phyloP scores from a whole-genome alignment of 2,329 filamentous ascomycete species.

The Eutypa lata region DNA sequence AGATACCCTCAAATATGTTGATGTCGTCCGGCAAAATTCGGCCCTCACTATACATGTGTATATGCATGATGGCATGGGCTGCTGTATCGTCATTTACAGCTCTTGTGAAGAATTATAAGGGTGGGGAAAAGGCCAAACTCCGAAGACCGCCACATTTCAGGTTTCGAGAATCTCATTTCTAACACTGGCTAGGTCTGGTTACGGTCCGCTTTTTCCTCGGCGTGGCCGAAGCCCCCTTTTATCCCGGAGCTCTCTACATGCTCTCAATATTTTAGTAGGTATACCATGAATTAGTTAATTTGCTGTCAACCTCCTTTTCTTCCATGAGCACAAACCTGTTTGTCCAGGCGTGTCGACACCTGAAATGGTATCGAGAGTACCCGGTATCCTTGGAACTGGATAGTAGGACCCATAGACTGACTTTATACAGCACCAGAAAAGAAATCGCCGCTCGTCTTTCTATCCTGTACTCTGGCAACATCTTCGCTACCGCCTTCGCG shows the following conservation, averaged over 20 bases:
- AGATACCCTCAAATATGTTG: conserved; percentile 38
- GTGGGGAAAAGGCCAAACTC: no score
- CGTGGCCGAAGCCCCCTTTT: conserved; percentile 44
- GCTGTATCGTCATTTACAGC: conserved; percentile 38
- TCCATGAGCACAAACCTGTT: no score
- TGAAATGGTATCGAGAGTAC: no score
- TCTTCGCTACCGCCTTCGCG: conserved; percentile 34
- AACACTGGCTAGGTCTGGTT: conserved; percentile 35
- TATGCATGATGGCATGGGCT: conserved; percentile 40
- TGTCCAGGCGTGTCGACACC: no score
- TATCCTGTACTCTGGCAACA: conserved; percentile 38
- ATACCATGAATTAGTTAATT: no score
- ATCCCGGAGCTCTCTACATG: conserved; percentile 47
- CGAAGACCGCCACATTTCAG: no score
- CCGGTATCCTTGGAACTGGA: no score
- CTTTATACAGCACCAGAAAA: conserved; percentile 45
- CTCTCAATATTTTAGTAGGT: conserved; percentile 51
- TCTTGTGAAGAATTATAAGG: conserved; percentile 31
- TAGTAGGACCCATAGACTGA: no score
- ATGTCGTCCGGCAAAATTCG: conserved; percentile 34
- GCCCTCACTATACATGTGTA: conserved; percentile 39
- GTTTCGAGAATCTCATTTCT: no score
- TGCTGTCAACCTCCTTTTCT: no score
- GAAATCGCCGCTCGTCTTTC: conserved; percentile 35
- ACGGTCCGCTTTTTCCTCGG: conserved; percentile 38